These are phyloP conservation scores for Lithocarpus polystachyus DNA, from an alignment of 306 rosid genomes.

Conservation along the genomic window DNA sequence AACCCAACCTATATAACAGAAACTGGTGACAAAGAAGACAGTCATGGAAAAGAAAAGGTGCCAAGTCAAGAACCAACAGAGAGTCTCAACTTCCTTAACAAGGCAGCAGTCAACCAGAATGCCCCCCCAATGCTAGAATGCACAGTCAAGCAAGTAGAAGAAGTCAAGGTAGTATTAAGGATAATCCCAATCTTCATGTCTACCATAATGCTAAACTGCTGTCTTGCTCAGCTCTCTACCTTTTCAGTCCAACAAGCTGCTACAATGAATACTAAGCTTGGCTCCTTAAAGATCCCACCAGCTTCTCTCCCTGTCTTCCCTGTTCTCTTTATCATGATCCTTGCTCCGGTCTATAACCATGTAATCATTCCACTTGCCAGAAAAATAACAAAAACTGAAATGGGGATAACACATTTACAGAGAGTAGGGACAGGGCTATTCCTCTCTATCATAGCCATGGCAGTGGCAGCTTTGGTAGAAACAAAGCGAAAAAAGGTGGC, in stretches of 20 bases:
- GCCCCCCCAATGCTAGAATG: slow-evolving; percentile 49
- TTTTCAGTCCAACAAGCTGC: slow-evolving; percentile 84
- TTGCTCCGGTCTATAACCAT: slow-evolving; percentile 66
- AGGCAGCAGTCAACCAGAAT: slow-evolving; percentile 35
- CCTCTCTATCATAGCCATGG: slow-evolving; percentile 70
- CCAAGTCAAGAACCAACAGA: slow-evolving; percentile 24
- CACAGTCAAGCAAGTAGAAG: slow-evolving; percentile 62
- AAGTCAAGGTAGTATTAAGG: slow-evolving; percentile 48
- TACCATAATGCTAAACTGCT: slow-evolving; percentile 71
- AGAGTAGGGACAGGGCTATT: slow-evolving; percentile 69
- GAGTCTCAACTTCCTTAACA: slow-evolving; percentile 56
- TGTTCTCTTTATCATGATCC: slow-evolving; percentile 64
- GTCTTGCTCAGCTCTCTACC: slow-evolving; percentile 86
- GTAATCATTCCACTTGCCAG: slow-evolving; percentile 53
- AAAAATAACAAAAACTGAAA: slow-evolving; percentile 50
- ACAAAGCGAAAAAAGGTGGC: slow-evolving; percentile 61
- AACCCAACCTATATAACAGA: slow-evolving; percentile 30
- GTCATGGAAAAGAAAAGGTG: slow-evolving; percentile 16
- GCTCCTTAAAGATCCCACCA: slow-evolving; percentile 68
- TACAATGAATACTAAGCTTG: slow-evolving; percentile 68
- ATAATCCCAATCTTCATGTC: slow-evolving; percentile 70
- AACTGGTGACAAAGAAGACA: slow-evolving; percentile 22
- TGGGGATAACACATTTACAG: slow-evolving; percentile 60
- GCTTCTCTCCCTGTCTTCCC: slow-evolving; percentile 81
- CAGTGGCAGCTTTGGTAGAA: slow-evolving; percentile 80